Evolutionary conservation across 345 rosid species (phyloP), one percentile per base, ranked within the genome.

Genomic region (Schrenkiella parvula): DNA sequence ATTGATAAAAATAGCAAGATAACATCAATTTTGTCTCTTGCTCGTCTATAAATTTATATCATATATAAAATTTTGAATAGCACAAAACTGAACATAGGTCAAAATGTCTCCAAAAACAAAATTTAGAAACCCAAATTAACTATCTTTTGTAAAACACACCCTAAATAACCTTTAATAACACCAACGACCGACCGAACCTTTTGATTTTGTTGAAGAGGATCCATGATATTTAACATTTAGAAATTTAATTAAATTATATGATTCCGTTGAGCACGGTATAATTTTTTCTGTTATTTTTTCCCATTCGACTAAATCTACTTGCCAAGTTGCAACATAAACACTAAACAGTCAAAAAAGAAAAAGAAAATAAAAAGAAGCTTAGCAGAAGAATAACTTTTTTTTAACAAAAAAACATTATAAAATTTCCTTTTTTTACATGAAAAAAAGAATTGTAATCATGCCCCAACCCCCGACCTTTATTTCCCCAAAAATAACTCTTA

Each of bases 181-280:
- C 70, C 72, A 2, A 54, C 63, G 22, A 50, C 59, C 63, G 11
- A 54, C 51, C 31, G 22, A 68, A 55, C 18, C 37, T 69, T 44
- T 34, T 35, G 47, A 15, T 43, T 32, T 56, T 43, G 8, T 34
- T 29, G 21, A 44, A 56, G 55, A 55, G 11, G 34, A 22, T 56
- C 64, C 46, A 56, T 57, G 56, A 69, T 14, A 70, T 46, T 34
- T 70, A 57, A 39, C 66, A 47, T 69, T 9, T 56, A 21, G 31
- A 57, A 43, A 42, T 1, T 32, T 34, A 34, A 44, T 18, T 23
- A 60, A 50, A 6, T 10, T 23, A 25, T 37, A 52, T 14, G 26
- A 66, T 29, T 52, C 50, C 38, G 32, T 23, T 12, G 48, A 17
- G 21, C 51, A 53, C 51, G 9, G 18, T 38, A 17, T 66, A 50